phyloP scores from a whole-genome alignment of 148 eudicot genomes.

The Rhododendron ovatum region DNA sequence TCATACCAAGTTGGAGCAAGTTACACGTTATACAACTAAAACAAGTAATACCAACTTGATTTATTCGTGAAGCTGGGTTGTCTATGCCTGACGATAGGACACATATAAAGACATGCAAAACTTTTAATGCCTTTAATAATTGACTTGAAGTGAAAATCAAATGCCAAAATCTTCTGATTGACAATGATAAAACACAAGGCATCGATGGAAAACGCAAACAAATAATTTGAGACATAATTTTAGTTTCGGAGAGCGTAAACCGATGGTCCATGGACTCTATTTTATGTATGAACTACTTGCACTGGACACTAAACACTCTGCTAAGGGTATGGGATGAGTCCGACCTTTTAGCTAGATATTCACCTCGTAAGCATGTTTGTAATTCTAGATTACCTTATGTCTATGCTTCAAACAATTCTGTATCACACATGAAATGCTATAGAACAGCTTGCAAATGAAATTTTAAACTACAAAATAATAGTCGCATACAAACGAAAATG shows the following conservation, averaged over 20 bases:
- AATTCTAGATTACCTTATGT: neutral
- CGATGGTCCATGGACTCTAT: neutral
- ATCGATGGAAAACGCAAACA: neutral
- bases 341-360: neutral
- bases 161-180: neutral
- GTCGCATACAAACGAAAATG: neutral
- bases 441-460: neutral
- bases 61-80: neutral
- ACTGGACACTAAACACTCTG: neutral
- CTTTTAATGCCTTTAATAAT: neutral
- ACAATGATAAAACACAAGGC: neutral
- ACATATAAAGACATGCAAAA: neutral
- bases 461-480: neutral
- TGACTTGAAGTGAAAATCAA: neutral
- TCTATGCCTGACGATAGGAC: neutral
- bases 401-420: neutral
- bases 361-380: neutral
- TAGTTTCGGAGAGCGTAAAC: neutral
- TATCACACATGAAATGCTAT: neutral
- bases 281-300: neutral
- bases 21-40: neutral
- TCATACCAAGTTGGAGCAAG: neutral
- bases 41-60: conserved; percentile 1
- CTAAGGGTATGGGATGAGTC: neutral
- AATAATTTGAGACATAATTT: neutral